Evolutionary conservation across 2,329 filamentous ascomycete species (phyloP), one percentile per base, ranked within the genome.

Genomic region (Ceratocystis smalleyi): DNA sequence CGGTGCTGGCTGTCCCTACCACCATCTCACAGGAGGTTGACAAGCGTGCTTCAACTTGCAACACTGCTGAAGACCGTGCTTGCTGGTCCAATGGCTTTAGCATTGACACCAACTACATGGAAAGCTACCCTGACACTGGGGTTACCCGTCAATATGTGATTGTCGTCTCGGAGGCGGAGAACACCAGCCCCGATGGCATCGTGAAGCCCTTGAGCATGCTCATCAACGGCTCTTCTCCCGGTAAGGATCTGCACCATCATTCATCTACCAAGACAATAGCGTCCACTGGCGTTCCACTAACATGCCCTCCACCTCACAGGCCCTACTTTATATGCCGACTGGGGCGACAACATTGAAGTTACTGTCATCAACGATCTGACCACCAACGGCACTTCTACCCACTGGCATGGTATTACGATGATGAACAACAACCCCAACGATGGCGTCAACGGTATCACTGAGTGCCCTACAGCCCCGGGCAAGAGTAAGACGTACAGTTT

Each of bases 291-390:
- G 40, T 32, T 54, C 30, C 27, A 32, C 61, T 65, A 65, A 65
- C 57, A 61, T 59, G 10, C 24, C 5, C 19, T 22, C 32, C 5
- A 17, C 27, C 19, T 32, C 24, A 19, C 45, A 67, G 65, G 65
- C 17, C 67, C 67, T 54, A 67, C 65, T 22, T 57, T 68, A 43
- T 61, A 64, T 22, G 67, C 67, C 17, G 67, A 80, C 64, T 81
- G 79, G 77, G 79, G 79, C 35, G 79, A 82, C 67, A 71, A 67
- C 5, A 73, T 80, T 43, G 73, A 85, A 59, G 79, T 88, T 61
- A 82, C 82, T 27, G 80, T 88, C 65, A 78, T 81, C 72, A 90
- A 90, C 72, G 77, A 81, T n/a, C 78, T 88, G 1, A 77, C 76
- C 15, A 73, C 70, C 40, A 76, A 75, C 67, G 73, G 72, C 27